Conservation (phyloP, 768 basidiomycete genomes). For the Termitomyces sp. region DNA sequence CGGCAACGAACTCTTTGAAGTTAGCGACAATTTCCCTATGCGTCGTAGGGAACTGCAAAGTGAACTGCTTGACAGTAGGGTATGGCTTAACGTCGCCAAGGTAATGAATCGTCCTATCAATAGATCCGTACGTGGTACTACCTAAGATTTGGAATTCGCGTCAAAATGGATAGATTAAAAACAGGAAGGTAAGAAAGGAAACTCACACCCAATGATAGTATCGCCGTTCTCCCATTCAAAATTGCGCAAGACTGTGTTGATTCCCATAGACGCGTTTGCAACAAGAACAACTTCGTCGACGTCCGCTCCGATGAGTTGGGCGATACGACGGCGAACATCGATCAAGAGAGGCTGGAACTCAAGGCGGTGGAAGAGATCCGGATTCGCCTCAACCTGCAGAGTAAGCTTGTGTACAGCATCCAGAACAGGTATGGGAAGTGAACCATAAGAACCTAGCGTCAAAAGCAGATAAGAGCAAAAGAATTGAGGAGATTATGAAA, state of each 20-base stretch:
- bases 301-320: conserved; percentile 43
- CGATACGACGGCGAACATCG: conserved; percentile 39
- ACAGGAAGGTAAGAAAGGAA: background rate
- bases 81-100: conserved; percentile 52
- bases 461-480: conserved; percentile 18
- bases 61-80: conserved; percentile 47
- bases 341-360: conserved; percentile 24
- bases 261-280: conserved; percentile 51
- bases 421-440: conserved; percentile 42
- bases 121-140: conserved; percentile 40
- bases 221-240: conserved; percentile 61
- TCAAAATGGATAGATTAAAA: background rate
- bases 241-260: conserved; percentile 61
- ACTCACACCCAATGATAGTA: conserved; percentile 50
- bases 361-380: conserved; percentile 45
- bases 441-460: conserved; percentile 46
- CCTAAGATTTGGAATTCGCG: background rate
- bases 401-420: conserved; percentile 32
- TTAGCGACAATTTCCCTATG: conserved; percentile 31
- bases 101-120: conserved; percentile 48
- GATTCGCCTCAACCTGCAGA: conserved; percentile 39
- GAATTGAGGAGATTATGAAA: conserved; percentile 19
- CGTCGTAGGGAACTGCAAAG: conserved; percentile 51
- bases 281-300: conserved; percentile 48
- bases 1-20: conserved; percentile 30